A percentile compares a stretch with the other conserved stretches of the same genome.
Evolutionary conservation across 2,329 filamentous ascomycete species (phyloP).

Genomic region (Fusarium falciforme): DNA sequence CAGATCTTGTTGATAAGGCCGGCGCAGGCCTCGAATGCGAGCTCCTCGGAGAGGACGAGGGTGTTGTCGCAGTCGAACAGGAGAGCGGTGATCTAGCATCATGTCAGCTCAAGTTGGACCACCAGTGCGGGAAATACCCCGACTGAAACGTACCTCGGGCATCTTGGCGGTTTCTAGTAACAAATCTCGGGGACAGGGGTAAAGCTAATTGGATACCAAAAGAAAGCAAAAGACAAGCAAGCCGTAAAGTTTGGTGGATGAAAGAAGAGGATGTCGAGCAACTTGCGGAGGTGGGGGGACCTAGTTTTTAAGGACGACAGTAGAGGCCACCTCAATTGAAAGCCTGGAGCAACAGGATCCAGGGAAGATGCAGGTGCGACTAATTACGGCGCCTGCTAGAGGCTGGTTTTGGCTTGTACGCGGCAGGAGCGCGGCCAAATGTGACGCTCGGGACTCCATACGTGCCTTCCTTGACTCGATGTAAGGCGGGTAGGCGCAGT

Average conservation of each 20-base stretch:
- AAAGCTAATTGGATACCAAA: conserved; percentile 19
- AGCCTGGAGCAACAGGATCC: conserved; percentile 18
- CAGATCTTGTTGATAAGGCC: conserved; percentile 90
- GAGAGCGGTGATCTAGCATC: conserved; percentile 69
- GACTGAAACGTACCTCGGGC: conserved; percentile 46
- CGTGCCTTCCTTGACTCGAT: background rate
- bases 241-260: conserved; percentile 19
- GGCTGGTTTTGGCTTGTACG: conserved; percentile 16
- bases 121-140: background rate
- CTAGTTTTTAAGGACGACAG: conserved; percentile 58
- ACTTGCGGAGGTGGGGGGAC: conserved; percentile 30
- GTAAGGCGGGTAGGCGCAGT: conserved; percentile 26
- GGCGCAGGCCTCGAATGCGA: conserved; percentile 92
- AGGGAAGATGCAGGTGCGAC: conserved; percentile 23
- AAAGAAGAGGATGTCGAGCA: conserved; percentile 14
- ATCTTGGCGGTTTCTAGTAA: conserved; percentile 43
- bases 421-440: conserved; percentile 18
- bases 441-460: conserved; percentile 8
- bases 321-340: conserved; percentile 22
- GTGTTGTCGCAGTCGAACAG: conserved; percentile 91
- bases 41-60: conserved; percentile 88
- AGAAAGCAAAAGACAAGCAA: conserved; percentile 17
- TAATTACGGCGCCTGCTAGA: conserved; percentile 16
- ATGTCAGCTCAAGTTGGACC: background rate
- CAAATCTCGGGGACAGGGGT: background rate